Conservation (phyloP, 495 filamentous ascomycete genomes). For the Schizothecium vesticola region DNA sequence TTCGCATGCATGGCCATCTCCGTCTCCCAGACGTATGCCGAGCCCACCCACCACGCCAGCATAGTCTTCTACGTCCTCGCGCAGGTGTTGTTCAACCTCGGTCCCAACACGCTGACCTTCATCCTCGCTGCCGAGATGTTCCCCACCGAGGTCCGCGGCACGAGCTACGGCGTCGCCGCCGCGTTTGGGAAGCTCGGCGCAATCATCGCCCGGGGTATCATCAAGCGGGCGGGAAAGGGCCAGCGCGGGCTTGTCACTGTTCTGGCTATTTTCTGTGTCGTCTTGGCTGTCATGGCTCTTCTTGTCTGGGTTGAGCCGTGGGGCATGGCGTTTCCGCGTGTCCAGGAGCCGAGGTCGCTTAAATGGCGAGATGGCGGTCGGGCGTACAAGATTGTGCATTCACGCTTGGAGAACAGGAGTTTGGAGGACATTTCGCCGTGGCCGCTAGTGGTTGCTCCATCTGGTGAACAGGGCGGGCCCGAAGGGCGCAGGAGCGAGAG, state of each 20-base stretch:
- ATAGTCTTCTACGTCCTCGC: conserved; percentile 55
- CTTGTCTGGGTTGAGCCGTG: conserved; percentile 6
- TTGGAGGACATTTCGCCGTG: conserved; percentile 8
- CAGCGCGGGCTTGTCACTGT: neutral
- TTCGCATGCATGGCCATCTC: conserved; percentile 31
- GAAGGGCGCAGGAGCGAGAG: neutral
- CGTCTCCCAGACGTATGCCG: neutral
- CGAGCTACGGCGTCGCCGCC: conserved; percentile 40
- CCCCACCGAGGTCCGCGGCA: conserved; percentile 35
- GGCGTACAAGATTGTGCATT: neutral
- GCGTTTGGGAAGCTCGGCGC: conserved; percentile 40
- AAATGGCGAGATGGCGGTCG: neutral
- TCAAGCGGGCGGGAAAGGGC: neutral
- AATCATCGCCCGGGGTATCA: conserved; percentile 12
- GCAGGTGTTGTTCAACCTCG: conserved; percentile 61
- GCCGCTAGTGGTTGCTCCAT: neutral
- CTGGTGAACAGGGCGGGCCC: neutral
- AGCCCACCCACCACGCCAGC: conserved; percentile 29
- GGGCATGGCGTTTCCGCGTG: neutral
- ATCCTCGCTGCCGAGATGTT: conserved; percentile 47
- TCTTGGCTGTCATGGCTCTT: conserved; percentile 1
- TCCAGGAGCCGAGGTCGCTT: conserved; percentile 1
- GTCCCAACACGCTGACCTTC: conserved; percentile 59
- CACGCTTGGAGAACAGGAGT: conserved; percentile 1
- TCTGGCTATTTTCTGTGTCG: neutral